phyloP scores from a whole-genome alignment of 495 filamentous ascomycete species.

The Lasiosphaeris hirsuta region DNA sequence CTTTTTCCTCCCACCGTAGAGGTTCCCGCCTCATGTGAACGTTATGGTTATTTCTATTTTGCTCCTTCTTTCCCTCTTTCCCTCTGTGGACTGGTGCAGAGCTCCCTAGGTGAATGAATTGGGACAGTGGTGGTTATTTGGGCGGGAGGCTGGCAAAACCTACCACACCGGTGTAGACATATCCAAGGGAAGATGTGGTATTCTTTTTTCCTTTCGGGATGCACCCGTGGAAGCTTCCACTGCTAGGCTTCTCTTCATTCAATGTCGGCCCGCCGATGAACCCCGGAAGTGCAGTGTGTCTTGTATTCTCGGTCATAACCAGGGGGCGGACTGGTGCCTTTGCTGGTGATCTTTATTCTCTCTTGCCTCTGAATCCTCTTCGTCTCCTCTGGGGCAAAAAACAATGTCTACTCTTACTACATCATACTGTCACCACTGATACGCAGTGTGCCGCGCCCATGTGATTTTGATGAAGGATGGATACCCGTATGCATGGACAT shows the following conservation, averaged over 20 bases:
- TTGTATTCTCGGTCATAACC: not conserved
- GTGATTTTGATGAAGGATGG: too few species aligned
- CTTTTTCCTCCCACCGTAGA: conserved; percentile 6
- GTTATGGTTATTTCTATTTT: too few species aligned
- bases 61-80: too few species aligned
- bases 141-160: not conserved
- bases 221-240: conserved; percentile 1
- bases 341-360: too few species aligned
- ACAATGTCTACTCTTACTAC: too few species aligned
- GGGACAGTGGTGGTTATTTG: not conserved
- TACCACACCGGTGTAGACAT: not conserved
- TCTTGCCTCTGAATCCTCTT: too few species aligned
- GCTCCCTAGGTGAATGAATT: not conserved
- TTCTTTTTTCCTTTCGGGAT: not conserved
- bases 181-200: not conserved
- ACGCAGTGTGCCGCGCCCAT: too few species aligned
- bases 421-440: too few species aligned
- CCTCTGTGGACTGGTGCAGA: too few species aligned
- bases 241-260: not conserved
- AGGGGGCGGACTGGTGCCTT: not conserved
- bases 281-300: not conserved
- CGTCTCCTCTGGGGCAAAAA: too few species aligned
- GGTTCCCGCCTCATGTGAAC: conserved; percentile 6
- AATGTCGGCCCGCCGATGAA: not conserved
- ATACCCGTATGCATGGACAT: too few species aligned